Base-by-base conservation (phyloP, 2,329 filamentous ascomycete species). In the Nemania diffusa region DNA sequence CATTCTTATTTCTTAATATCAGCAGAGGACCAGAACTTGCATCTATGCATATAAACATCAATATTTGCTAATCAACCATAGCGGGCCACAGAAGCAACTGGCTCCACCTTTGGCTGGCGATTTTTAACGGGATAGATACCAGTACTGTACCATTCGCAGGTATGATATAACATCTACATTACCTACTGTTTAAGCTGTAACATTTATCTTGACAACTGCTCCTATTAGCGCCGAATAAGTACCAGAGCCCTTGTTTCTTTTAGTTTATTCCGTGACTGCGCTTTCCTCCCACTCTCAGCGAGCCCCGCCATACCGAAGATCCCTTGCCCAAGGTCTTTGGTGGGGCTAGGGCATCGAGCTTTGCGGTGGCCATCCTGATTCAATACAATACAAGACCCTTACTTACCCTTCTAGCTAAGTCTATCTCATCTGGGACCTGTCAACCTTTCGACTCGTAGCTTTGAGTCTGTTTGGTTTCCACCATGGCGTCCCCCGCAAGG, bases 401-500 rank as follows among this genome's bases (percentile, higher is more conserved):
- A n/a, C n/a, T n/a, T 40, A 29, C 26, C 22, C 20, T 22, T 42
- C 20, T 20, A 24, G 29, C 40, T 27, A 20, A 22, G 22, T 9
- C 48, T 8, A 6, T 24, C 7, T 17, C 17, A 17, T 34, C n/a
- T 37, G 37, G 4, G 1, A 5, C 8, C 40, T 59, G 17, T 2
- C 22, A 2, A 11, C 7, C 9, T 56, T 27, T 17, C 26, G 34
- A 2, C 20, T 34, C 55, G 55, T 24, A 11, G 44, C 37, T 17
- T 34, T 20, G 5, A 17, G 22, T 22, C 46, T 51, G 20, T 29
- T 29, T 32, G 1, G 13, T 32, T 57, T 5, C 37, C 56, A 50
- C 26, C 57, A 76, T 76, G 74, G 71, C 68, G 56, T 68, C 73
- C 4, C 65, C 74, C 58, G 56, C 68, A 29, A 71, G 69, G 58